Evolutionary conservation across 441 rosid species (phyloP).

Genomic region (Aleurites moluccanus): DNA sequence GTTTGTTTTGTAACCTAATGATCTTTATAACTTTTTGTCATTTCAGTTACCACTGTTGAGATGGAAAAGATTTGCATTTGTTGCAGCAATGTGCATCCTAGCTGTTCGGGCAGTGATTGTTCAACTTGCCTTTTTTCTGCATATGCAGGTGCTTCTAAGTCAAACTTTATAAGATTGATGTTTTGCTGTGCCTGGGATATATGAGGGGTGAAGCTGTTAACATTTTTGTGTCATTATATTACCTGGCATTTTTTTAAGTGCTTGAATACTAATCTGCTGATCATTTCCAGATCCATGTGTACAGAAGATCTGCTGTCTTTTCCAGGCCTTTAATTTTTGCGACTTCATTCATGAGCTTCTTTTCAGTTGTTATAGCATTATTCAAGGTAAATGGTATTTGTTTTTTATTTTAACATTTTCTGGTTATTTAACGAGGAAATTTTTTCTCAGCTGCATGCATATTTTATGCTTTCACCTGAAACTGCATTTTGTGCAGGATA

Average conservation of each 20-base stretch:
- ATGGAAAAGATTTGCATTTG: conserved; percentile 94
- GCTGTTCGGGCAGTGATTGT: conserved; percentile 91
- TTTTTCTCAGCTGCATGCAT: background rate
- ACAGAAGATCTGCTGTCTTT: conserved; percentile 55
- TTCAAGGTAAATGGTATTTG: conserved; percentile 62
- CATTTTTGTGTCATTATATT: background rate
- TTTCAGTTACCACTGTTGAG: conserved; percentile 82
- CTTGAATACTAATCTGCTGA: conserved; percentile 18
- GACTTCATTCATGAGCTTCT: conserved; percentile 96
- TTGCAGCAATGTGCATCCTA: conserved; percentile 93
- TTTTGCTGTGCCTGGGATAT: background rate
- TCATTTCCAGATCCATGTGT: conserved; percentile 75
- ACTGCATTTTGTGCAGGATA: conserved; percentile 53
- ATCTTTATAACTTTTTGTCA: conserved; percentile 19
- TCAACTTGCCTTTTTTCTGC: conserved; percentile 88
- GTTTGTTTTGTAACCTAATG: conserved; percentile 13
- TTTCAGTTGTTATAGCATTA: conserved; percentile 90
- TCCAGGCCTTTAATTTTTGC: conserved; percentile 83
- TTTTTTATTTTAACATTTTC: background rate
- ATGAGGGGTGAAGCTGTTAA: background rate
- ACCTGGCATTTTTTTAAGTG: background rate
- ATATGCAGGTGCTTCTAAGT: conserved; percentile 63
- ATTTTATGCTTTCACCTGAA: conserved; percentile 7
- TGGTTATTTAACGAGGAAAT: background rate
- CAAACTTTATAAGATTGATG: background rate